Conservation (phyloP, 1,139 yeast genomes). For the Yamadazyma atmosphaerica region DNA sequence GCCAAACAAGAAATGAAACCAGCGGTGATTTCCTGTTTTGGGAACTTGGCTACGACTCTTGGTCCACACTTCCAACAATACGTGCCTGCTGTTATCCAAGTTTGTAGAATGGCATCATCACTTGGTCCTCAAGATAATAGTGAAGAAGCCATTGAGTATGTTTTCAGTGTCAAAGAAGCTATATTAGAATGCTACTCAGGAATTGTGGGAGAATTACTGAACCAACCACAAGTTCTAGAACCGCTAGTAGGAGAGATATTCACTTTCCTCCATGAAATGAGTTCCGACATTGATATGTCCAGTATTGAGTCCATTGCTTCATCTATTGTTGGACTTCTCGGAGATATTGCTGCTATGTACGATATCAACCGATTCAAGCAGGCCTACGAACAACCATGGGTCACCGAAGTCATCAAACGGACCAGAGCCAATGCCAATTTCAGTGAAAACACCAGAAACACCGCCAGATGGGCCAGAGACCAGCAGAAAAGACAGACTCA, state of each 20-base stretch:
- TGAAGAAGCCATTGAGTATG: slow-evolving; percentile 76
- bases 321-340: slow-evolving; percentile 83
- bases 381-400: slow-evolving; percentile 72
- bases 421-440: slow-evolving; percentile 66
- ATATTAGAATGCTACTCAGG: slow-evolving; percentile 95
- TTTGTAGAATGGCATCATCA: slow-evolving; percentile 57
- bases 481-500: slow-evolving; percentile 63
- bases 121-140: slow-evolving; percentile 59
- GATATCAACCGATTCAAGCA: slow-evolving; percentile 71
- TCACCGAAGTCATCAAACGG: slow-evolving; percentile 70
- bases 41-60: slow-evolving; percentile 90
- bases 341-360: slow-evolving; percentile 88
- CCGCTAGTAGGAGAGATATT: slow-evolving; percentile 72
- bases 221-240: slow-evolving; percentile 61
- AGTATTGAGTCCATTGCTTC: slow-evolving; percentile 68
- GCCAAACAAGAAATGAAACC: slow-evolving; percentile 84
- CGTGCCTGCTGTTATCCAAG: slow-evolving; percentile 73
- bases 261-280: slow-evolving; percentile 61
- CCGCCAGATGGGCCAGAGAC: slow-evolving; percentile 96
- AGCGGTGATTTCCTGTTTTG: slow-evolving; percentile 88
- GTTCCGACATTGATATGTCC: slow-evolving; percentile 58
- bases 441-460: slow-evolving; percentile 70
- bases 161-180: slow-evolving; percentile 72
- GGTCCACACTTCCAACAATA: slow-evolving; percentile 77
- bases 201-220: slow-evolving; percentile 82